Conservation (phyloP, 495 filamentous ascomycete genomes). For the Xylaria bambusicola region DNA sequence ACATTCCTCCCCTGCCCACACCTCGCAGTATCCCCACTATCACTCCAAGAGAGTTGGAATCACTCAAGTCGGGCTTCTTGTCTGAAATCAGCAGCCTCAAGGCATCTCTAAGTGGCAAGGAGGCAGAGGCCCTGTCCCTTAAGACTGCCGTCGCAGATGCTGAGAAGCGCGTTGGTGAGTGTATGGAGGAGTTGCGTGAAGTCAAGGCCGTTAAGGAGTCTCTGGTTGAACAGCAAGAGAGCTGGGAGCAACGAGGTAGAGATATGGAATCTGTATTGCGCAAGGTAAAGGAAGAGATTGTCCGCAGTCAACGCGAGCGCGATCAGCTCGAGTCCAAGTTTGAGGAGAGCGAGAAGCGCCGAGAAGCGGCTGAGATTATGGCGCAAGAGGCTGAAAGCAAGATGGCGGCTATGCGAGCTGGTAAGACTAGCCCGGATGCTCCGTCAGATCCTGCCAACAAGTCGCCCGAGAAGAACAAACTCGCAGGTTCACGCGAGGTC, state of each 20-base stretch:
- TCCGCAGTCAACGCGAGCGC: slow-evolving; percentile 70
- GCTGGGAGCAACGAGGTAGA: slow-evolving; percentile 78
- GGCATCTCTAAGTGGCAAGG: slow-evolving; percentile 84
- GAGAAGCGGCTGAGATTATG: slow-evolving; percentile 65
- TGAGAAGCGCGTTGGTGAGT: slow-evolving; percentile 87
- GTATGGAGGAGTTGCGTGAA: slow-evolving; percentile 76
- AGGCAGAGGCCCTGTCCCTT: slow-evolving; percentile 82
- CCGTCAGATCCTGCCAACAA: slow-evolving; percentile 25
- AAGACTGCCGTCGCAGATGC: slow-evolving; percentile 86
- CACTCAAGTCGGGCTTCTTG: slow-evolving; percentile 81
- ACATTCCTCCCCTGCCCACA: slow-evolving; percentile 84
- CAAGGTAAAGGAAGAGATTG: slow-evolving; percentile 77
- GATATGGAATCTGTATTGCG: slow-evolving; percentile 83
- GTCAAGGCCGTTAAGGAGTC: slow-evolving; percentile 66
- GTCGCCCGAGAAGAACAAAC: slow-evolving; percentile 34
- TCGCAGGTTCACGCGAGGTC: slow-evolving; percentile 50
- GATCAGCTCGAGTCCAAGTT: slow-evolving; percentile 70
- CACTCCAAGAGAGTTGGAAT: slow-evolving; percentile 89
- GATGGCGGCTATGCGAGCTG: slow-evolving; percentile 64
- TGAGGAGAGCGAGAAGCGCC: slow-evolving; percentile 73
- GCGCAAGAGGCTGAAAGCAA: slow-evolving; percentile 72
- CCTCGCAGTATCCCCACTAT: slow-evolving; percentile 88
- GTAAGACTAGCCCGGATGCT: slow-evolving; percentile 43
- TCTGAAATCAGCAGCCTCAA: slow-evolving; percentile 89
- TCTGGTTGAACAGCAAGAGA: slow-evolving; percentile 73